Evolutionary conservation across 768 basidiomycete species (phyloP).

Genomic region (Lenzites betulinus): DNA sequence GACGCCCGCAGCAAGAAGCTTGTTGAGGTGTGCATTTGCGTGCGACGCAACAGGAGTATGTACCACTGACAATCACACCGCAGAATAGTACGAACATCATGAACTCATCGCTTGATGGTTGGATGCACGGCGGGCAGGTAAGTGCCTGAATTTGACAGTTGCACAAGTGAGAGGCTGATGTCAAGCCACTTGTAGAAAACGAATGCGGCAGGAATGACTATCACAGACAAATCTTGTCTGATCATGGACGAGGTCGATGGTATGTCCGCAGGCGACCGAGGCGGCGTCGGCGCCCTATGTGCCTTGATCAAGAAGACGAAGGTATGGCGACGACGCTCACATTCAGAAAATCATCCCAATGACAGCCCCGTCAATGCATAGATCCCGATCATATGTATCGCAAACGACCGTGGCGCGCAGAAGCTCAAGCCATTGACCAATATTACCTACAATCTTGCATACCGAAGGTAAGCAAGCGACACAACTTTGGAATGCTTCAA

Average conservation of each 20-base stretch:
- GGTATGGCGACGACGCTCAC: slow-evolving; percentile 40
- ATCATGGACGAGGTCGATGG: slow-evolving; percentile 99
- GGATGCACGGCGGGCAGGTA: slow-evolving; percentile 62
- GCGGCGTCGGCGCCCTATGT: slow-evolving; percentile 93
- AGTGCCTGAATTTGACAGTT: slow-evolving; percentile 11
- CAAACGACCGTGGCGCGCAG: slow-evolving; percentile 84
- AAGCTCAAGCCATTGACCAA: slow-evolving; percentile 85
- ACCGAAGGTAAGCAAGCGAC: slow-evolving; percentile 68
- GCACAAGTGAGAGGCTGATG: too few species aligned
- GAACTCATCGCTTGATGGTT: slow-evolving; percentile 87
- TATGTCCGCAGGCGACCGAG: slow-evolving; percentile 97
- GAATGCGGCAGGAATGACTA: slow-evolving; percentile 68
- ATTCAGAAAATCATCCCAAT: background rate
- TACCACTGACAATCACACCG: background rate
- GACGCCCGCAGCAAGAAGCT: slow-evolving; percentile 96
- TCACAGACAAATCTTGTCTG: slow-evolving; percentile 81
- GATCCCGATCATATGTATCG: slow-evolving; percentile 98
- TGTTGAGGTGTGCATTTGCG: slow-evolving; percentile 64
- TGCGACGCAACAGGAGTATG: background rate
- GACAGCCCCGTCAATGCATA: slow-evolving; percentile 30
- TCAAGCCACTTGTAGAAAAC: slow-evolving; percentile 38
- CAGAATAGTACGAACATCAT: slow-evolving; percentile 90
- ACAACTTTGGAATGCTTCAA: too few species aligned
- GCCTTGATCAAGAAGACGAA: slow-evolving; percentile 91
- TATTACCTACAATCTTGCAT: slow-evolving; percentile 75